Evolutionary conservation across 108 stramenopile genomes (phyloP).

Genomic region (Conticribra guillardii): DNA sequence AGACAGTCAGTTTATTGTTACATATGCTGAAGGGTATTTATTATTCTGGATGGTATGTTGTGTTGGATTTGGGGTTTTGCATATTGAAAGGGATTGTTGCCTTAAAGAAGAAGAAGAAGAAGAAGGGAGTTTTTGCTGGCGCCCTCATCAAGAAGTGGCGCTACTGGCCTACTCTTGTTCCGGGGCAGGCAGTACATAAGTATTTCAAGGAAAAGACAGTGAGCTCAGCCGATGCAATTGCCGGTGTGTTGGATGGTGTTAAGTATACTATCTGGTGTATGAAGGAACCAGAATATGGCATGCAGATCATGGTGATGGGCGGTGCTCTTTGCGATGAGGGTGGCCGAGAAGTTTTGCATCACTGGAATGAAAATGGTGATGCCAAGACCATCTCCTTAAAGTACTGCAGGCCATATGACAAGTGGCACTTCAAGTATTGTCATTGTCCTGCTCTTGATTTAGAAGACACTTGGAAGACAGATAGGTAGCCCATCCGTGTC

Average conservation of each 20-base stretch:
- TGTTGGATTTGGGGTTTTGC: conserved; percentile 49
- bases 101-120: conserved; percentile 13
- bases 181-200: background rate
- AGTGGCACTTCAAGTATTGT: background rate
- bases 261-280: background rate
- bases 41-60: conserved; percentile 16
- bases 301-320: background rate
- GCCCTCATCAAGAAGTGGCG: conserved; percentile 4
- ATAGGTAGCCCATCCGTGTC: background rate
- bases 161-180: background rate
- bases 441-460: background rate
- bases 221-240: background rate
- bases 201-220: background rate
- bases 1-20: conserved; percentile 27
- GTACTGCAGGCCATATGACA: background rate
- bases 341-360: background rate
- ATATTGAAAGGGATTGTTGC: conserved; percentile 36
- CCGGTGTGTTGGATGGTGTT: background rate
- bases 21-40: conserved; percentile 17
- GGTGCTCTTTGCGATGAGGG: background rate
- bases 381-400: background rate
- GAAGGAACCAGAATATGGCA: background rate
- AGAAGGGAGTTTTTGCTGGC: conserved; percentile 33
- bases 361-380: background rate
- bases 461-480: background rate